A percentile compares a stretch with the other conserved stretches of the same genome.
Evolutionary conservation across 495 filamentous ascomycete species (phyloP).

Genomic region (Aspergillus conjunctus): DNA sequence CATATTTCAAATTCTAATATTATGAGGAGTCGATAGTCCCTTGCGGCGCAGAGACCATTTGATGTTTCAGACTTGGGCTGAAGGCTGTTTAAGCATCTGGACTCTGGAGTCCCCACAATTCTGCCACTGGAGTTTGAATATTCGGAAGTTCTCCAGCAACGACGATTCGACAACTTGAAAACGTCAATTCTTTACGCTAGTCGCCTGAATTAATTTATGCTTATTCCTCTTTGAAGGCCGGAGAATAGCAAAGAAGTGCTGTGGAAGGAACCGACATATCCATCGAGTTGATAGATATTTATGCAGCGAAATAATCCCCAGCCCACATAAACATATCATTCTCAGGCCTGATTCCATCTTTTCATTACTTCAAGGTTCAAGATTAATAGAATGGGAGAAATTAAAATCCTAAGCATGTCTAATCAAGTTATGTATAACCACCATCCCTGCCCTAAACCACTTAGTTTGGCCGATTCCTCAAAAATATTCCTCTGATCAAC

Average conservation of each 20-base stretch:
- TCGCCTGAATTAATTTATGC: background rate
- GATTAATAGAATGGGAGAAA: too few species aligned
- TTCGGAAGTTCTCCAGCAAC: background rate
- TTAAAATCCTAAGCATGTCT: too few species aligned
- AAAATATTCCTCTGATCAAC: too few species aligned
- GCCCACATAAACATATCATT: too few species aligned
- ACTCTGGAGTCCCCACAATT: background rate
- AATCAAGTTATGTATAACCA: too few species aligned
- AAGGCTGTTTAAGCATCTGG: background rate
- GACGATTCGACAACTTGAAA: background rate
- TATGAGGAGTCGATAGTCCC: background rate
- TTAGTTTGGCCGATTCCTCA: too few species aligned
- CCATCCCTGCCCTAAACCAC: too few species aligned
- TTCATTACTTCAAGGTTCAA: too few species aligned
- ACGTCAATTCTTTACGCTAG: background rate
- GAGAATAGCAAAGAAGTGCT: background rate
- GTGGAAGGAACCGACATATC: background rate
- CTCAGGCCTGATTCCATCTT: too few species aligned
- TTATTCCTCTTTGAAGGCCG: background rate
- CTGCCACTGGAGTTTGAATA: background rate
- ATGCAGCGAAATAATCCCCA: background rate
- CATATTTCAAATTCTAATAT: too few species aligned
- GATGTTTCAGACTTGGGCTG: background rate
- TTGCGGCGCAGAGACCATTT: background rate
- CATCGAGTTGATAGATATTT: background rate